These are phyloP conservation scores for Termitomyces sp. DNA, from an alignment of 768 basidiomycete species.

Conservation along the genomic window DNA sequence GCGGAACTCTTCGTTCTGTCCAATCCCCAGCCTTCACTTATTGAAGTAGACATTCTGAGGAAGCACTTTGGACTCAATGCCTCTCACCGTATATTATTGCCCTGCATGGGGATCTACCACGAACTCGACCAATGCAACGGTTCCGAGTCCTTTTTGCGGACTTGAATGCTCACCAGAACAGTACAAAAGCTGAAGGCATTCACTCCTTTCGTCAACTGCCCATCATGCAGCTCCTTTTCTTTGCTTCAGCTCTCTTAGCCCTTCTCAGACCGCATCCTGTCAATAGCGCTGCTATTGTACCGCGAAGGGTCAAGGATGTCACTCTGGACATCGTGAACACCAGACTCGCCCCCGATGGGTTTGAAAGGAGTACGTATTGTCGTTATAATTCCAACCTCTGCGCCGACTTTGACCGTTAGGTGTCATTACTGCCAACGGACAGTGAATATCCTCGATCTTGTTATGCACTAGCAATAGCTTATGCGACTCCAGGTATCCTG, in stretches of 20 bases:
- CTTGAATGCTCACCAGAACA: neutral
- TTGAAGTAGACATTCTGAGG: neutral
- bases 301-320: conserved; percentile 1
- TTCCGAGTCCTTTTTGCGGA: conserved; percentile 10
- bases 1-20: neutral
- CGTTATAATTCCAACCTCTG: neutral
- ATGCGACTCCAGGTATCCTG: conserved; percentile 5
- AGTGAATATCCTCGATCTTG: neutral
- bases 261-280: conserved; percentile 8
- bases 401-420: neutral
- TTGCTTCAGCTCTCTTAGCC: conserved; percentile 6
- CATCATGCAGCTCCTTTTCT: conserved; percentile 9
- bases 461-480: neutral
- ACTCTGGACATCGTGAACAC: conserved; percentile 17
- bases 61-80: neutral
- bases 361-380: conserved; percentile 13
- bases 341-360: conserved; percentile 17
- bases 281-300: neutral
- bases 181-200: conserved; percentile 8
- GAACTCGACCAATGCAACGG: neutral
- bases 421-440: conserved; percentile 9
- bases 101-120: neutral
- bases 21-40: conserved; percentile 9
- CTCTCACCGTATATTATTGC: conserved; percentile 5
- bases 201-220: conserved; percentile 4